Base-by-base conservation (phyloP, 805 yeast species). In the Yarrowia osloensis region DNA sequence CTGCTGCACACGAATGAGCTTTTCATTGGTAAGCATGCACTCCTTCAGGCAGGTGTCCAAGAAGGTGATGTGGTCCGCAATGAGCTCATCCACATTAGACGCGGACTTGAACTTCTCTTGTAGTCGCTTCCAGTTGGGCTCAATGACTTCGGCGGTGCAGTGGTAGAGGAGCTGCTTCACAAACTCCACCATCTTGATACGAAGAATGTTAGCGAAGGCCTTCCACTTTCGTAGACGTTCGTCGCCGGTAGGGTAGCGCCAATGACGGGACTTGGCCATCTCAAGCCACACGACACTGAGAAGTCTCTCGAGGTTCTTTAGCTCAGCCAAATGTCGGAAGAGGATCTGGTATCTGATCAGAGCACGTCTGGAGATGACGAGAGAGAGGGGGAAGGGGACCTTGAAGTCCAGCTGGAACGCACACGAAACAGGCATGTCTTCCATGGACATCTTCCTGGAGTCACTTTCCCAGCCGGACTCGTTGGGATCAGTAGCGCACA, bases 311-410 rank as follows among this genome's bases (percentile, higher is more conserved):
- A 89, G 80, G 72, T 85, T 86, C 69, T 86, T 86, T n/a, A 91
- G 73, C 35, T 86, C 81, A 46, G 88, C 76, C 42, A 89, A 79
- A 70, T 90, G 87, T 70, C 97, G 84, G 71, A 90, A 91, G 55
- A 92, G 78, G 39, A 91, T 79, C 74, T 94, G 97, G 73, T 88
- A 91, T 70, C 95, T 91, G 59, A 86, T 82, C 19, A 91, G 79
- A 28, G 88, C 85, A 17, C 91, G 88, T 66, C 87, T 84, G 19
- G 89, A 86, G 0, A 91, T 78, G 0, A 95, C 81, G 28, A 94
- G 80, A 72, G 91, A 91, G 59, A 91, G 77, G 0, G 99, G 99
- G 74, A 91, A 95, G 3, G 98, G 97, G 24, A 93, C 74, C 40
- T 69, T 69, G 67, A 78, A 76, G 50, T 79, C 80, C 26, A 80